Conservation (phyloP, 306 rosid species). For the Fragaria vesca region DNA sequence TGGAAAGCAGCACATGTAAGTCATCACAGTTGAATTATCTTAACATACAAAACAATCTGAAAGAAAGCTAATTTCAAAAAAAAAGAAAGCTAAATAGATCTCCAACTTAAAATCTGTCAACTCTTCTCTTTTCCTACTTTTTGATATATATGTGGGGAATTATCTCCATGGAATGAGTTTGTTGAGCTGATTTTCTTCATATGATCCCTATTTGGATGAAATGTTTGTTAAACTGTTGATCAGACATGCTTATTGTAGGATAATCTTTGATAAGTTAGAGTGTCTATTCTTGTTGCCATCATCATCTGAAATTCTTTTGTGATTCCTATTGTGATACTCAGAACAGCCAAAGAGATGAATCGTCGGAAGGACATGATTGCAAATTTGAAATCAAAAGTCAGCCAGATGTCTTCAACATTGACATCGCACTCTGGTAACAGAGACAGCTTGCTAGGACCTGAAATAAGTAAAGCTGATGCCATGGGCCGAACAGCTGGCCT, state of each 20-base stretch:
- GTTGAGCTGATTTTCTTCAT: neutral
- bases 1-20: conserved; percentile 86
- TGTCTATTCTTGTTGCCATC: neutral
- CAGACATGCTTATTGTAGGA: neutral
- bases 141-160: neutral
- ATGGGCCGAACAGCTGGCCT: conserved; percentile 73
- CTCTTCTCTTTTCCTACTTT: neutral
- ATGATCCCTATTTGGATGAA: conserved; percentile 3
- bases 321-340: conserved; percentile 36
- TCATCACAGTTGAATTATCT: conserved; percentile 14
- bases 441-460: conserved; percentile 93
- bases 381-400: conserved; percentile 74
- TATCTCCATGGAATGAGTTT: neutral
- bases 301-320: conserved; percentile 23
- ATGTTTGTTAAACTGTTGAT: neutral
- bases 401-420: conserved; percentile 85
- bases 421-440: conserved; percentile 86
- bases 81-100: neutral
- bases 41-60: neutral
- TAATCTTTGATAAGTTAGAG: neutral
- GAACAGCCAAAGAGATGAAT: conserved; percentile 94
- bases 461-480: conserved; percentile 73
- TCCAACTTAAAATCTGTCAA: neutral
- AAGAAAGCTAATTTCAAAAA: too few relatives aligned
- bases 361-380: conserved; percentile 83